Evolutionary conservation across 306 rosid genomes (phyloP).

Genomic region (Gillenia trifoliata): DNA sequence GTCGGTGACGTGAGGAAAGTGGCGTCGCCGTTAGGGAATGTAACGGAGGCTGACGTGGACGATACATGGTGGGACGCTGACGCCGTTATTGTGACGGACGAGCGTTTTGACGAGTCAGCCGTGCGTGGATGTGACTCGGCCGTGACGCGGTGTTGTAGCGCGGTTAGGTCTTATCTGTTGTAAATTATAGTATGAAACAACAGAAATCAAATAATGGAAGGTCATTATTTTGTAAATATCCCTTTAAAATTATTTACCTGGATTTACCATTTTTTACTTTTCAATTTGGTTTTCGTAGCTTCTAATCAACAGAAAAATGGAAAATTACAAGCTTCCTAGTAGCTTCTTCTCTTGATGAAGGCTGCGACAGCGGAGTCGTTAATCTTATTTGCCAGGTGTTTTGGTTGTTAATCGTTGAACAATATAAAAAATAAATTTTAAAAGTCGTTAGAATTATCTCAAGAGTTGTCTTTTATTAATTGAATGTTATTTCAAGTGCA

Average conservation of each 20-base stretch:
- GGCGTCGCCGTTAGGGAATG: conserved; percentile 31
- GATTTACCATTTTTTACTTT: not conserved
- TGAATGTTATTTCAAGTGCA: too few species aligned
- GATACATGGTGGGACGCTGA: conserved; percentile 56
- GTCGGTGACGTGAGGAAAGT: conserved; percentile 62
- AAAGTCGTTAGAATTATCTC: not conserved
- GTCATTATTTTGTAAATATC: conserved; percentile 4
- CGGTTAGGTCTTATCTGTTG: conserved; percentile 19
- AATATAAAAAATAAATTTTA: not conserved
- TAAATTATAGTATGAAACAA: not conserved
- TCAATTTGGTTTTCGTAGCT: not conserved
- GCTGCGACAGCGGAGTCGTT: not conserved
- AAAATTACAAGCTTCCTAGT: not conserved
- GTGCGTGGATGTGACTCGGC: conserved; percentile 21
- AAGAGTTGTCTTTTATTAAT: not conserved
- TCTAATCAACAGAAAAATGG: not conserved
- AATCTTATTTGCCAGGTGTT: not conserved
- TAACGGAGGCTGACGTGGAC: conserved; percentile 29
- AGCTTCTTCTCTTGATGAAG: not conserved
- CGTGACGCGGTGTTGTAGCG: conserved; percentile 19
- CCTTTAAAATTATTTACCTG: not conserved
- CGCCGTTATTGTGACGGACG: conserved; percentile 32
- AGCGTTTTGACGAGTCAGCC: conserved; percentile 9
- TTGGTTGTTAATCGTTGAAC: not conserved
- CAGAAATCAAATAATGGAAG: not conserved